A percentile compares a stretch with the other conserved stretches of the same genome.
Conservation (phyloP, 768 basidiomycete species). For the Clitopilus hobsonii region DNA sequence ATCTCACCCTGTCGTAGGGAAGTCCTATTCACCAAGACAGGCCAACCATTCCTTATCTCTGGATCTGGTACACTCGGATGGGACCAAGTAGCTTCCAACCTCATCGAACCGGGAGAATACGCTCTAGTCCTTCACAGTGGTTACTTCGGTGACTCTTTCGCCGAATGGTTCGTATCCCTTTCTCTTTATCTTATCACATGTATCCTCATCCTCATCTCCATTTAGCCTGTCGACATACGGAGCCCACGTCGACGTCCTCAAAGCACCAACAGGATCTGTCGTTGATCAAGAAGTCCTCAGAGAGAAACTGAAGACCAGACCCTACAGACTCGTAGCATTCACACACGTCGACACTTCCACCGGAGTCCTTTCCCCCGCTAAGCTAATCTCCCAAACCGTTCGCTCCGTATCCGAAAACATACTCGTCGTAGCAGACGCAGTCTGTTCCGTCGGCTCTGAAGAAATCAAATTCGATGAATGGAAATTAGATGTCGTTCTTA, state of each 20-base stretch:
- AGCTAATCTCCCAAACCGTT: conserved; percentile 70
- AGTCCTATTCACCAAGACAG: conserved; percentile 72
- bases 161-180: conserved; percentile 62
- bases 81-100: conserved; percentile 93
- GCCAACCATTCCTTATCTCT: conserved; percentile 90
- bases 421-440: conserved; percentile 85
- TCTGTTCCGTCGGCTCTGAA: conserved; percentile 94
- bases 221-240: conserved; percentile 81
- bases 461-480: conserved; percentile 93
- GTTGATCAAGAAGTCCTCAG: conserved; percentile 60
- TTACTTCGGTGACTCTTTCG: conserved; percentile 91
- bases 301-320: conserved; percentile 66
- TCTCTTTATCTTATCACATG: background rate
- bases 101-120: conserved; percentile 76
- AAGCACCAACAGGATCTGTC: conserved; percentile 76
- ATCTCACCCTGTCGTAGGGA: conserved; percentile 36
- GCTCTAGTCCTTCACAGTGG: conserved; percentile 85
- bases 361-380: conserved; percentile 83
- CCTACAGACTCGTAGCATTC: conserved; percentile 86
- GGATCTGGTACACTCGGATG: conserved; percentile 96
- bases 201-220: background rate
- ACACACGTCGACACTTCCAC: conserved; percentile 96
- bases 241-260: conserved; percentile 79
- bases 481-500: conserved; percentile 85
- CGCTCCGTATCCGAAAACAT: conserved; percentile 79